Evolutionary conservation across 1,284 basidiomycete genomes (phyloP).

Genomic region (Microbotryomycetes sp.): DNA sequence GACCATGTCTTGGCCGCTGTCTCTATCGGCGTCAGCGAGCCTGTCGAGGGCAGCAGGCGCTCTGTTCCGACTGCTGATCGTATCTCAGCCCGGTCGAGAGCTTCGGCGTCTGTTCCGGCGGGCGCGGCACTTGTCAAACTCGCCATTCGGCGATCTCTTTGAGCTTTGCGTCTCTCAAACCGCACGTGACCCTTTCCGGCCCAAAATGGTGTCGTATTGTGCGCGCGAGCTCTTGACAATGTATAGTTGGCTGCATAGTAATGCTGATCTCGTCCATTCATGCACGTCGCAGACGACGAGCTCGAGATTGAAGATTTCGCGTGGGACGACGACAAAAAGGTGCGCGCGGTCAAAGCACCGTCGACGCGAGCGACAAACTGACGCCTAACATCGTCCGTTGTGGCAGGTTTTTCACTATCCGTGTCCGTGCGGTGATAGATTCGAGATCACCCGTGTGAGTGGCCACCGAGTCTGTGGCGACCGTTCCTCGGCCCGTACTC

Average conservation of each 20-base stretch:
- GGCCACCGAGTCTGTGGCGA: neutral
- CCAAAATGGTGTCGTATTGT: constrained; percentile 30
- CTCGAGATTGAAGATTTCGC: constrained; percentile 94
- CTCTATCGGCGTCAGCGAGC: too few species aligned
- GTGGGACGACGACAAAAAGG: constrained; percentile 68
- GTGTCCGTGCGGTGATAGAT: constrained; percentile 95
- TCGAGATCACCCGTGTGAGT: constrained; percentile 75
- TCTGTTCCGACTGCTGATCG: too few species aligned
- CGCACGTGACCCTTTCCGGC: neutral
- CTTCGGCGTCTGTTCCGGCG: too few species aligned
- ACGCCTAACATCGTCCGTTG: neutral
- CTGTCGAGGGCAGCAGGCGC: too few species aligned
- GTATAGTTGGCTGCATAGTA: neutral
- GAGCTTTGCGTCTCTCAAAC: neutral
- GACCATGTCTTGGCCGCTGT: too few species aligned
- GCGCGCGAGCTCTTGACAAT: too few species aligned
- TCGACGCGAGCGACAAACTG: neutral
- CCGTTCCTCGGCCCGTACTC: neutral
- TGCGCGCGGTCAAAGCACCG: neutral
- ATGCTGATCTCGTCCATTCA: neutral
- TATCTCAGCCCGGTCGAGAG: too few species aligned
- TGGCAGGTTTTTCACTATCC: constrained; percentile 86
- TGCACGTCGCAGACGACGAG: constrained; percentile 55
- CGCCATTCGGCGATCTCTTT: neutral
- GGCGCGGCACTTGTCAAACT: neutral